Base-by-base conservation (phyloP, 1,284 basidiomycete species). In the Tilletia horrida region DNA sequence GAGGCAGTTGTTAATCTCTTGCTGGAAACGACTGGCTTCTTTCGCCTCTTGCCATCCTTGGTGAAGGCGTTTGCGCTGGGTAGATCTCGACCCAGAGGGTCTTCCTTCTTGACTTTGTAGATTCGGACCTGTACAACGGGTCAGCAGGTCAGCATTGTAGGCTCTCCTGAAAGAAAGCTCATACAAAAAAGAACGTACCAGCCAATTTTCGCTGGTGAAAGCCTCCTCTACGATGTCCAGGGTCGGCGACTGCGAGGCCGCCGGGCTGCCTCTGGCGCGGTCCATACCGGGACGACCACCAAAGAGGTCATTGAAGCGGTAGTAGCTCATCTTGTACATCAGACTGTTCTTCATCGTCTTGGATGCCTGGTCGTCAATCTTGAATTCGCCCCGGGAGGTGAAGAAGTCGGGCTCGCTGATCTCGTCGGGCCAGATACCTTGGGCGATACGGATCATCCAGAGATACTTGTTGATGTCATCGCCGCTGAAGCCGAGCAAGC, bases 391-490 rank as follows among this genome's bases (percentile, higher is more conserved):
- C 13, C 89, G 85, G n/a, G 88, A 85, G 0, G 91, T 97, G 84
- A 99, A 99, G 85, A 92, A 99, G 81, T 91, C 90, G 40, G 88
- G 86, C 84, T 99, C 96, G 79, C 91, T 90, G 69, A 98, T 92
- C 83, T 98, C 96, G 64, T 97, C 92, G 0, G 96, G 96, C 96
- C 96, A 99, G 62, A 97, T 59, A 31, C 55, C 95, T 81, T 97
- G 93, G 1, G 96, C 91, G 79, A 97, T 97, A 68, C 96, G 88
- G 71, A 97, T 91, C 83, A 83, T 84, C 83, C 83, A 84, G 67
- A 99, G 84, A 87, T 96, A 99, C 85, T 98, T 99, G 88, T 99
- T 99, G 85, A 99, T 92, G 82, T 99, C 96, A 83, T 99, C 96
- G 16, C 96, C 96, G 25, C 92, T 94, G 84, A 97, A 99, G 18